These are phyloP conservation scores for Exophiala viscosa DNA, from an alignment of 2,329 filamentous ascomycete genomes.

Conservation along the genomic window DNA sequence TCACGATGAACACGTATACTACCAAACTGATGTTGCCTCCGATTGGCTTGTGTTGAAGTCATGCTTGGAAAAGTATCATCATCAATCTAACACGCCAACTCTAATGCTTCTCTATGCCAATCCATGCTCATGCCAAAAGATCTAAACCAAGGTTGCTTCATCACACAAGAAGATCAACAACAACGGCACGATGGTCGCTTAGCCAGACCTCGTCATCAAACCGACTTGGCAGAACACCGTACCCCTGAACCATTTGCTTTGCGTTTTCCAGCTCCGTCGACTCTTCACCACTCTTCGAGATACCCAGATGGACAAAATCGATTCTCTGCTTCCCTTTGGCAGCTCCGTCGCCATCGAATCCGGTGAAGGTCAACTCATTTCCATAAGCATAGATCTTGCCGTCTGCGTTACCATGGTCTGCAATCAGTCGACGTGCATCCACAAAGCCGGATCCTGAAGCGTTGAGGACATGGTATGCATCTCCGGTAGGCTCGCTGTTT, in stretches of 20 bases:
- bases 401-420: slow-evolving; percentile 28
- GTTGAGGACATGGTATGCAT: slow-evolving; percentile 53
- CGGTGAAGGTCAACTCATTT: slow-evolving; percentile 52
- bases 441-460: slow-evolving; percentile 33
- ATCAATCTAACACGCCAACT: no score
- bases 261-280: slow-evolving; percentile 4
- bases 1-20: no score
- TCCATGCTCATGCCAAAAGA: no score
- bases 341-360: slow-evolving; percentile 41
- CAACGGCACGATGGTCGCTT: slow-evolving; percentile 57
- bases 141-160: not conserved
- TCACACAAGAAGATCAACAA: slow-evolving; percentile 43
- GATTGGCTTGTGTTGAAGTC: no score
- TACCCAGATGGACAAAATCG: slow-evolving; percentile 50
- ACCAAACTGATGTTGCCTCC: no score
- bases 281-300: slow-evolving; percentile 21
- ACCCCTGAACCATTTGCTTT: slow-evolving; percentile 45
- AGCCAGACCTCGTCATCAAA: slow-evolving; percentile 55
- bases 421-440: slow-evolving; percentile 39
- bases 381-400: slow-evolving; percentile 42
- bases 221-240: slow-evolving; percentile 50
- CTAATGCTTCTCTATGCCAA: no score
- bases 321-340: slow-evolving; percentile 42
- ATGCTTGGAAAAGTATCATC: no score
- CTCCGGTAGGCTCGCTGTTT: slow-evolving; percentile 50